phyloP scores from a whole-genome alignment of 1,284 basidiomycete genomes.

The Violaceomyces palustris region DNA sequence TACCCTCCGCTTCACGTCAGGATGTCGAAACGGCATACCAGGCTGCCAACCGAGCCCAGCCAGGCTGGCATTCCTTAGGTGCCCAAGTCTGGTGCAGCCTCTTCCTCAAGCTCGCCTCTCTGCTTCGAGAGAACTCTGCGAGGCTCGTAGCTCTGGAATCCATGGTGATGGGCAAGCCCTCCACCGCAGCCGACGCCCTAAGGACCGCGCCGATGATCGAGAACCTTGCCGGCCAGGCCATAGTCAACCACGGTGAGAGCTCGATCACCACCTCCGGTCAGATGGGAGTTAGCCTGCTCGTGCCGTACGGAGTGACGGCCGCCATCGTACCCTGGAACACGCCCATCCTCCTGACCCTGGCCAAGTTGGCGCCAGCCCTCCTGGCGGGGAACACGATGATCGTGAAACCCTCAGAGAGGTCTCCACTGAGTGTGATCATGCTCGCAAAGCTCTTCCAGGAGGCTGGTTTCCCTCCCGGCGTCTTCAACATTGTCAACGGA shows the following conservation, averaged over 20 bases:
- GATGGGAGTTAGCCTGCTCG: slow-evolving; percentile 66
- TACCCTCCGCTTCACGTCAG: too few relatives aligned
- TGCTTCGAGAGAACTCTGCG: too few relatives aligned
- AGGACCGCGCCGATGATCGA: too few relatives aligned
- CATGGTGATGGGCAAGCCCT: too few relatives aligned
- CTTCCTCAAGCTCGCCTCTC: too few relatives aligned
- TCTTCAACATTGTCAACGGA: slow-evolving; percentile 71
- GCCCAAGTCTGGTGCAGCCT: too few relatives aligned
- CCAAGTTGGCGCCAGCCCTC: slow-evolving; percentile 60
- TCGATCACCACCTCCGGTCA: slow-evolving; percentile 72
- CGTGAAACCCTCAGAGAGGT: slow-evolving; percentile 67
- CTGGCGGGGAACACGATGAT: slow-evolving; percentile 53
- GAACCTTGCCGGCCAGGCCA: slow-evolving; percentile 64
- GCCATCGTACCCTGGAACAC: slow-evolving; percentile 61
- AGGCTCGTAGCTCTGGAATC: too few relatives aligned
- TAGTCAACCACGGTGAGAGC: slow-evolving; percentile 75
- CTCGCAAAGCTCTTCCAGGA: slow-evolving; percentile 69
- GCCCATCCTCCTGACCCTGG: slow-evolving; percentile 55
- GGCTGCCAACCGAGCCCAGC: too few relatives aligned
- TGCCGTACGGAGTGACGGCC: slow-evolving; percentile 78
- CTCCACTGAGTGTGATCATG: slow-evolving; percentile 64
- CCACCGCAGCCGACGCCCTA: too few relatives aligned
- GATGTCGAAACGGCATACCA: too few relatives aligned
- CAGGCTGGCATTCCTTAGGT: too few relatives aligned
- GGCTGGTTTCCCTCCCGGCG: slow-evolving; percentile 71